Base-by-base conservation (phyloP, 148 eudicot genomes). In the Vaccinium macrocarpon region DNA sequence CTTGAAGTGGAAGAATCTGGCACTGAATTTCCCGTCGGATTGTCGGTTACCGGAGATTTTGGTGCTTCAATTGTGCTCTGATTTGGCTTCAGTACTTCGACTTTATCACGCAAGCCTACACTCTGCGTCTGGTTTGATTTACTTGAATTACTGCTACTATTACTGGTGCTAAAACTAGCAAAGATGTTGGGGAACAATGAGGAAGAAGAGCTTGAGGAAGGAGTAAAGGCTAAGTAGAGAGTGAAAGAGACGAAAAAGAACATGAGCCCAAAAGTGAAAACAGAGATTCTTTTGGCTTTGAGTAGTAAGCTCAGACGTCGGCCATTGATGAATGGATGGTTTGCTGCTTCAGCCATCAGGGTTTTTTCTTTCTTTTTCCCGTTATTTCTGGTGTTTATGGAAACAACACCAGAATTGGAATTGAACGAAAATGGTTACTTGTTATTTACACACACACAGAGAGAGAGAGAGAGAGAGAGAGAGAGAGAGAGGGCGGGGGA, bases 171-270 rank as follows among this genome's bases (percentile, higher is more conserved):
- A 21, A 79, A 66, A 55, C 88, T 59, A 9, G 84, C 6, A 12
- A 93, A 93, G 15, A 91, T 82, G 87, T 87, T 90, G 21, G 88
- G 29, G 83, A 91, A 93, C 95, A 91, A 93, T 14, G 95, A 89
- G 0, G 95, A 91, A 68, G 94, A 85, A 70, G 94, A 86, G 48
- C 88, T 84, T 46, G 90, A 73, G 80, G 96, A 91, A 10, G 94
- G 93, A 74, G 85, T 85, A 52, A 93, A 93, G 19, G 98, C 94
- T 42, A 93, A 80, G 64, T 93, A 89, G 49, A 91, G 66, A 48
- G 98, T 91, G 87, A 92, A 89, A 77, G 82, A 61, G n/a, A 96
- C 82, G 85, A 93, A 93, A 84, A 85, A 72, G 57, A 91, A 82
- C 70, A 94, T 71, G 85, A 90, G 84, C 1, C 89, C 91, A 81